These are phyloP conservation scores for Ceratopteris richardii DNA, from an alignment of 75 land plant species.

Conservation along the genomic window DNA sequence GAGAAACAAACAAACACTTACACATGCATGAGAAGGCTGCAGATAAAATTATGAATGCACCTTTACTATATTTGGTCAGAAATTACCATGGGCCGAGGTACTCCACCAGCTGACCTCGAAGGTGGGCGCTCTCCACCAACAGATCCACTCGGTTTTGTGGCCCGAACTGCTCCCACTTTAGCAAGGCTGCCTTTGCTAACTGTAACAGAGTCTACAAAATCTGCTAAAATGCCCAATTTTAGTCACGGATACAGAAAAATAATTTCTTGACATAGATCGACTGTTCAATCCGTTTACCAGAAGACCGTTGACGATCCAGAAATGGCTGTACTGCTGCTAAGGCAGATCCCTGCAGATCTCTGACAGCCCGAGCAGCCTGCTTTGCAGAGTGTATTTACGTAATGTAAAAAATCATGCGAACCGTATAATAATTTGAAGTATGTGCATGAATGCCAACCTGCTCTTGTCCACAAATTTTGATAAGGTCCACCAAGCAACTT, in stretches of 20 bases:
- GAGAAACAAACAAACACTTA: not conserved
- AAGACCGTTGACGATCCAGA: slow-evolving; percentile 59
- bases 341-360: slow-evolving; percentile 70
- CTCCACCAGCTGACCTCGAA: not conserved
- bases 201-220: slow-evolving; percentile 4
- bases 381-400: not conserved
- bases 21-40: too few relatives aligned
- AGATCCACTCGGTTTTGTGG: not conserved
- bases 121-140: slow-evolving; percentile 13
- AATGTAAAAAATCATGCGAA: too few relatives aligned
- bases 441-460: slow-evolving; percentile 40
- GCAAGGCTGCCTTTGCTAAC: not conserved
- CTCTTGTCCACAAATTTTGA: slow-evolving; percentile 67
- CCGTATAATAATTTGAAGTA: too few relatives aligned
- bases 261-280: too few relatives aligned
- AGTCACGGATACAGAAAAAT: not conserved
- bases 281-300: too few relatives aligned
- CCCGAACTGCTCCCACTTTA: not conserved
- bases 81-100: slow-evolving; percentile 11
- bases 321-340: slow-evolving; percentile 42
- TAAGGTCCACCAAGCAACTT: slow-evolving; percentile 53
- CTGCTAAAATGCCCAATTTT: not conserved
- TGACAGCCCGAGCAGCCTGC: slow-evolving; percentile 56
- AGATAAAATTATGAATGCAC: too few relatives aligned
- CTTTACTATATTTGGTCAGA: too few relatives aligned